Evolutionary conservation across 495 filamentous ascomycete species (phyloP).

Genomic region (Trypethelium eluteriae): DNA sequence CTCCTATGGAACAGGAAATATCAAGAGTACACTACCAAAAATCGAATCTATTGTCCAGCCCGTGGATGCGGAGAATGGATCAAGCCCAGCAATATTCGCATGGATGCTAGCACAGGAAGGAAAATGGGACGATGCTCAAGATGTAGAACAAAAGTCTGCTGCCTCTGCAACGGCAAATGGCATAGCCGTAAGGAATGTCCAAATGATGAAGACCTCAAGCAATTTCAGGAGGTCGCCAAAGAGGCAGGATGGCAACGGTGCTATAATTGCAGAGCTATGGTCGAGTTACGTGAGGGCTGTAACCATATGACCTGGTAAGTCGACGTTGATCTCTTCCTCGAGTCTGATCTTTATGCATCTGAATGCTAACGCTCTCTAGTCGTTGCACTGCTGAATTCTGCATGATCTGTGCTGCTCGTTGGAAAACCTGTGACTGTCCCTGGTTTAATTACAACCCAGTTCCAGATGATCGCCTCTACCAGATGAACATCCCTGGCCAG

Average conservation of each 20-base stretch:
- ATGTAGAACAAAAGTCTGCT: slow-evolving; percentile 70
- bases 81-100: slow-evolving; percentile 55
- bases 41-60: slow-evolving; percentile 66
- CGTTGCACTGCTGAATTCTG: slow-evolving; percentile 77
- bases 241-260: slow-evolving; percentile 71
- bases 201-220: slow-evolving; percentile 58
- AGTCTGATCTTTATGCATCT: background rate
- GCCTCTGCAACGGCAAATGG: slow-evolving; percentile 62
- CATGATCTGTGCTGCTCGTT: slow-evolving; percentile 67
- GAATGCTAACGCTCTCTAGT: slow-evolving; percentile 1
- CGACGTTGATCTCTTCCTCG: background rate
- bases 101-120: slow-evolving; percentile 40
- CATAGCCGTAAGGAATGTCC: slow-evolving; percentile 62
- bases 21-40: slow-evolving; percentile 62
- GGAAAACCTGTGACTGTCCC: slow-evolving; percentile 76
- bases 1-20: slow-evolving; percentile 69
- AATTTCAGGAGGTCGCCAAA: slow-evolving; percentile 59
- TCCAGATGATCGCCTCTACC: slow-evolving; percentile 44
- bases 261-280: slow-evolving; percentile 62
- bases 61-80: slow-evolving; percentile 68
- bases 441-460: slow-evolving; percentile 58
- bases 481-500: slow-evolving; percentile 42
- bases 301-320: slow-evolving; percentile 68
- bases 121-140: slow-evolving; percentile 55
- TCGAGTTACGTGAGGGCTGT: slow-evolving; percentile 74